Percentiles rank a stretch among this genome's conserved stretches.
Conservation (phyloP, 768 basidiomycete genomes). For the Amanita exitialis region DNA sequence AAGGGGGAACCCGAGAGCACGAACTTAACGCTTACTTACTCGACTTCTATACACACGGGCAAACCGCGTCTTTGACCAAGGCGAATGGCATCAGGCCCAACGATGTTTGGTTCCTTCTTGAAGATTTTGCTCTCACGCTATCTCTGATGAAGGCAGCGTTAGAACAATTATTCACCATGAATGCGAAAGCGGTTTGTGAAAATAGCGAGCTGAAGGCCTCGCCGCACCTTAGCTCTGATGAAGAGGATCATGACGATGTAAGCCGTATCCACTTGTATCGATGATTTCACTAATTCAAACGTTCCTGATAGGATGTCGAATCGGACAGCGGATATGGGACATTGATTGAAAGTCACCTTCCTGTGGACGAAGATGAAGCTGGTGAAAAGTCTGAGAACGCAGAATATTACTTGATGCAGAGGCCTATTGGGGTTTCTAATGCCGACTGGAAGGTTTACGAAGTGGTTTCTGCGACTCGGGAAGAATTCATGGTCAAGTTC, state of each 20-base stretch:
- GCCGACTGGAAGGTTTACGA: conserved; percentile 48
- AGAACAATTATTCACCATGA: conserved; percentile 30
- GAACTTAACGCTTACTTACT: conserved; percentile 53
- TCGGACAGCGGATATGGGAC: conserved; percentile 15
- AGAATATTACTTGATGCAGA: conserved; percentile 10
- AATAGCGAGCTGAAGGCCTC: neutral
- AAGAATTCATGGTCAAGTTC: conserved; percentile 51
- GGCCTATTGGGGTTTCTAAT: conserved; percentile 30
- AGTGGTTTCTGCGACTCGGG: conserved; percentile 29
- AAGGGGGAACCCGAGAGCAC: conserved; percentile 11
- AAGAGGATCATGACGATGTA: neutral
- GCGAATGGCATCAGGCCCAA: conserved; percentile 54
- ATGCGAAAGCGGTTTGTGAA: conserved; percentile 5
- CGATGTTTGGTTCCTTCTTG: conserved; percentile 55
- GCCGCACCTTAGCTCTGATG: neutral
- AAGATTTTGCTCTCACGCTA: conserved; percentile 48
- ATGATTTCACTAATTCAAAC: conserved; percentile 9
- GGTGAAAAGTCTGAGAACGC: conserved; percentile 6
- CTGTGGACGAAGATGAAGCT: conserved; percentile 11
- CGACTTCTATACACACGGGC: conserved; percentile 65
- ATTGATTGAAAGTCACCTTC: conserved; percentile 12
- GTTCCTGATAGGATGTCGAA: conserved; percentile 12
- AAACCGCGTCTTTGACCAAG: conserved; percentile 30
- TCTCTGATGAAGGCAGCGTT: conserved; percentile 38
- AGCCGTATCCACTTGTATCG: neutral